These are phyloP conservation scores for Neurospora sp. DNA, from an alignment of 2,329 filamentous ascomycete genomes.

Conservation along the genomic window DNA sequence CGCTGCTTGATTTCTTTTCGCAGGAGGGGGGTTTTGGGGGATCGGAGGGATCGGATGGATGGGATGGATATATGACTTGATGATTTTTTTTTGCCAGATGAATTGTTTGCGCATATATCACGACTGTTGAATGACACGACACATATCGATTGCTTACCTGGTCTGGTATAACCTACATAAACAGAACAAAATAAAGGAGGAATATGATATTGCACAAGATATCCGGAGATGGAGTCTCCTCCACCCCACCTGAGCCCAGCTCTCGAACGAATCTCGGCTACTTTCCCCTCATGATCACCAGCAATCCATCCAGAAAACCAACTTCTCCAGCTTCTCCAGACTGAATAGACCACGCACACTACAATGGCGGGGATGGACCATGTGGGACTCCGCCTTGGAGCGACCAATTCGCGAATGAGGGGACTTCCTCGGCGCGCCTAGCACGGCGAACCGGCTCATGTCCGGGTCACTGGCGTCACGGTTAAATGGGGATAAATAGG, in stretches of 20 bases:
- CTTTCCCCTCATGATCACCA: not conserved
- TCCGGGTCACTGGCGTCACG: constrained; percentile 16
- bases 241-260: not conserved
- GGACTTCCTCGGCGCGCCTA: not conserved
- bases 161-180: not conserved
- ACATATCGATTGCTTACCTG: not conserved
- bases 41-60: not conserved
- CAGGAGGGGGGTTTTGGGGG: not conserved
- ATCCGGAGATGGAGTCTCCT: not conserved
- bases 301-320: not conserved
- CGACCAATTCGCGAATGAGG: not conserved
- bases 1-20: not conserved
- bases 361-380: not conserved
- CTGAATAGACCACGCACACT: not conserved
- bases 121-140: not conserved
- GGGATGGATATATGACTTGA: not conserved
- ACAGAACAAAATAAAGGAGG: not conserved
- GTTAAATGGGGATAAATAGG: constrained; percentile 30
- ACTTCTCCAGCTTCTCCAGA: not conserved
- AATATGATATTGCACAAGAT: not conserved
- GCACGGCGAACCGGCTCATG: not conserved
- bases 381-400: not conserved
- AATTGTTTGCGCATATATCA: not conserved
- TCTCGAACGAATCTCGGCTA: not conserved
- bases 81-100: not conserved